Base-by-base conservation (phyloP, 1,284 basidiomycete species). In the Mrakiaceae sp. region DNA sequence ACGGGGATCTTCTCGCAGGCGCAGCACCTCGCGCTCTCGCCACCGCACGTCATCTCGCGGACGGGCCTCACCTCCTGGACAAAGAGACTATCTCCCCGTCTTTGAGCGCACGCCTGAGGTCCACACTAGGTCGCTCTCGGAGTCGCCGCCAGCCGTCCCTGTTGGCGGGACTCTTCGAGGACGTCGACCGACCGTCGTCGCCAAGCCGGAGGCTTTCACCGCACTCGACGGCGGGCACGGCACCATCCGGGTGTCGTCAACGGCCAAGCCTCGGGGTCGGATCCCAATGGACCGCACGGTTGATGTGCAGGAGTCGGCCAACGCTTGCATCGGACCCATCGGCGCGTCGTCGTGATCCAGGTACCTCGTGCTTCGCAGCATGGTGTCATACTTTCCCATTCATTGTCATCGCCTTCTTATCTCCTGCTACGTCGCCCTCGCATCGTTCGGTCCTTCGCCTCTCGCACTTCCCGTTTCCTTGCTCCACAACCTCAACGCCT, bases 111-210 rank as follows among this genome's bases (percentile, higher is more conserved):
- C 60, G 5, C 60, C 60, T 3, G 60, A 61, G 47, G 50, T 44
- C 27, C 14, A 51, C 42, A 49, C 40, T 44, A 52, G 60, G 39
- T 44, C 50, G 3, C 27, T 53, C 9, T 44, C 60, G 2, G 47
- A 11, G 2, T 61, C 60, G 10, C 57, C 57, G 12, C 3, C 40
- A 6, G 44, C 46, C 46, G 49, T 16, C 44, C 46, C 46, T 16
- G 57, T 44, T 47, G 56, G 56, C 5, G 57, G 46, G n/a, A 61
- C 60, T 9, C 42, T 52, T 16, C 60, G 60, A 53, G 60, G 60
- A n/a, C 49, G 60, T 40, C 60, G 60, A 27, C 49, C 60, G 51
- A 54, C 60, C 14, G 60, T 61, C 42, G 39, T 46, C 43, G 49
- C 14, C 50, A 51, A 51, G 60, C 60, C 60, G 5, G 39, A 11